These are phyloP conservation scores for Pythium brachiatum DNA, from an alignment of 352 stramenopile species.

Conservation along the genomic window DNA sequence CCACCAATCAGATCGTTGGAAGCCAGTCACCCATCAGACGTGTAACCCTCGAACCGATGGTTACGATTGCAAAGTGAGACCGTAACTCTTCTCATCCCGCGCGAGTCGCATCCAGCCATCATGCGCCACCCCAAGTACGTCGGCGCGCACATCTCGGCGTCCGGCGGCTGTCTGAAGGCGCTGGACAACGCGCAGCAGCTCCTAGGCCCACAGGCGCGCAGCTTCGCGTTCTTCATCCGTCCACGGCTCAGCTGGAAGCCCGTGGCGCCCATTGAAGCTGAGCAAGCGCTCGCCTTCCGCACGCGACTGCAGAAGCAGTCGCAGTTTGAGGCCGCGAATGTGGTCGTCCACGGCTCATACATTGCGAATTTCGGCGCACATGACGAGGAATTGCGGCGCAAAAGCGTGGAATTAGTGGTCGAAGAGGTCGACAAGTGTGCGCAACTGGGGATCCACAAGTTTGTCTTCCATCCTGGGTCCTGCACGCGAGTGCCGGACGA, in stretches of 20 bases:
- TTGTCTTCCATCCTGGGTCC: slow-evolving; percentile 46
- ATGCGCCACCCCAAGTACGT: slow-evolving; percentile 23
- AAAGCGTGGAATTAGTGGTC: slow-evolving; percentile 38
- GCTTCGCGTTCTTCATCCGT: slow-evolving; percentile 41
- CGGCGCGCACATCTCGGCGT: slow-evolving; percentile 43
- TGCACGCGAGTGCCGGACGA: slow-evolving; percentile 25
- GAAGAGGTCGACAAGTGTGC: slow-evolving; percentile 42
- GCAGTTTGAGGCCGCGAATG: slow-evolving; percentile 22
- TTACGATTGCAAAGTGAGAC: slow-evolving; percentile 4
- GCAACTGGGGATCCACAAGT: slow-evolving; percentile 35
- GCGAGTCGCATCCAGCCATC: neutral
- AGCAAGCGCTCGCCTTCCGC: slow-evolving; percentile 22
- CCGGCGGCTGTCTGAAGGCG: slow-evolving; percentile 32
- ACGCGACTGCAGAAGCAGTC: slow-evolving; percentile 7
- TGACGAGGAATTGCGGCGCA: slow-evolving; percentile 28
- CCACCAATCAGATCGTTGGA: neutral
- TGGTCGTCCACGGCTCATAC: slow-evolving; percentile 47
- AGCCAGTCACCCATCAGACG: neutral
- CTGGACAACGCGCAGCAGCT: slow-evolving; percentile 28
- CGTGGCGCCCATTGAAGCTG: slow-evolving; percentile 21
- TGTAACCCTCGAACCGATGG: neutral
- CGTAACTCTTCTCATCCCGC: neutral
- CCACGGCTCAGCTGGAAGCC: slow-evolving; percentile 37
- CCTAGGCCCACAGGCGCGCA: slow-evolving; percentile 27
- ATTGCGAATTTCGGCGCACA: slow-evolving; percentile 43